Percentiles rank a stretch among this genome's conserved stretches.
Conservation (phyloP, 768 basidiomycete species). For the Auriscalpium vulgare region DNA sequence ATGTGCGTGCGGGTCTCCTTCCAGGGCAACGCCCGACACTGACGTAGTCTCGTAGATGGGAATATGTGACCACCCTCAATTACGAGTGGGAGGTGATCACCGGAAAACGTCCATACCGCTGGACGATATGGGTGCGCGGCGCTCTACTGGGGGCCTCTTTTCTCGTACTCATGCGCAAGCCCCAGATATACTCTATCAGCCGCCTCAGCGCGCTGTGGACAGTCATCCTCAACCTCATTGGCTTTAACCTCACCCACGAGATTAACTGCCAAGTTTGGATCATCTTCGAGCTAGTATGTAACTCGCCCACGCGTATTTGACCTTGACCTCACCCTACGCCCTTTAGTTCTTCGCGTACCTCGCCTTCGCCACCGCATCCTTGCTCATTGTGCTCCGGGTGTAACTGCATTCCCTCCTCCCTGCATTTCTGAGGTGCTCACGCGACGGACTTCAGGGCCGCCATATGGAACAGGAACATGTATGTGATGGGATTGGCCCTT, state of each 20-base stretch:
- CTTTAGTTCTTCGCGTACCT: neutral
- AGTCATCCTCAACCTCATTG: neutral
- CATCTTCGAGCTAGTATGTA: neutral
- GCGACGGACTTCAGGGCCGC: too few species aligned
- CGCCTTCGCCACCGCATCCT: neutral
- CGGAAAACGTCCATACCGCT: neutral
- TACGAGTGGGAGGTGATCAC: conserved; percentile 2
- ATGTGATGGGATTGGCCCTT: too few species aligned
- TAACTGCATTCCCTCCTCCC: neutral
- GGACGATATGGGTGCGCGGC: conserved; percentile 3
- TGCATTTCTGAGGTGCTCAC: too few species aligned
- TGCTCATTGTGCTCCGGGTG: conserved; percentile 6
- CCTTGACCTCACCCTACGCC: too few species aligned
- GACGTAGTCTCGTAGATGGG: neutral
- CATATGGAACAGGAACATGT: too few species aligned
- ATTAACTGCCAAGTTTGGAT: conserved; percentile 6
- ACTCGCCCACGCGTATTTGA: neutral
- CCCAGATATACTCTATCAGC: conserved; percentile 9
- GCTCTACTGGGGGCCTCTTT: neutral
- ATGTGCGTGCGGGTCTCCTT: neutral
- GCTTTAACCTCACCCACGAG: neutral
- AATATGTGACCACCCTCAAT: neutral
- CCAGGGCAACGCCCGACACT: too few species aligned
- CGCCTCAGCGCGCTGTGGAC: neutral
- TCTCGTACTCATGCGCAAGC: neutral